Evolutionary conservation across 192 early-diverging fungal species (phyloP).

Genomic region (Mortierella hygrophila): DNA sequence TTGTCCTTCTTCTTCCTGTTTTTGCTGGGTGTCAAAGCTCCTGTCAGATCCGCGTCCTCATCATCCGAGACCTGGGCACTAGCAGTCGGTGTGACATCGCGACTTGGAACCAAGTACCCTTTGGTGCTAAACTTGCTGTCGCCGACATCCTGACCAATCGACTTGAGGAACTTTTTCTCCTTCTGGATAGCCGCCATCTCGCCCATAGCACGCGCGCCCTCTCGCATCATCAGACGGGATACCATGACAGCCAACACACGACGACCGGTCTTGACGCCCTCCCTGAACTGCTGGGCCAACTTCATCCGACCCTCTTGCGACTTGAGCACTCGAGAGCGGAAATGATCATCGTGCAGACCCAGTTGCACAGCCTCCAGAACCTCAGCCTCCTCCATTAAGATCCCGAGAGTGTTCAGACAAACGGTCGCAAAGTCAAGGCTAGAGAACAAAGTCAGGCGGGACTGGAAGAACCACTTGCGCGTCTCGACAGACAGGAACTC

Average conservation of each 20-base stretch:
- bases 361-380: constrained; percentile 73
- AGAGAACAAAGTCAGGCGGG: constrained; percentile 69
- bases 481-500: constrained; percentile 70
- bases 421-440: constrained; percentile 68
- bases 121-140: constrained; percentile 41
- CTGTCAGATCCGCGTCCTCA: constrained; percentile 21
- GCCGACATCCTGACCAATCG: constrained; percentile 59
- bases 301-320: constrained; percentile 71
- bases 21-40: constrained; percentile 28
- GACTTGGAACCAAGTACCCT: constrained; percentile 43
- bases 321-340: constrained; percentile 68
- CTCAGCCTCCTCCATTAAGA: constrained; percentile 83
- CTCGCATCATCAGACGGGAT: constrained; percentile 80
- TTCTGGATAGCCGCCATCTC: constrained; percentile 66
- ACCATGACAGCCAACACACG: constrained; percentile 78
- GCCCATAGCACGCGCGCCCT: constrained; percentile 78
- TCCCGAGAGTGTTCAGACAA: constrained; percentile 70
- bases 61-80: constrained; percentile 44
- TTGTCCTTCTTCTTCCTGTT: constrained; percentile 62
- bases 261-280: constrained; percentile 77
- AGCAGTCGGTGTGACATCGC: constrained; percentile 43
- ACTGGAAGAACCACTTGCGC: constrained; percentile 69
- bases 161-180: constrained; percentile 65
- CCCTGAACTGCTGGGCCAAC: constrained; percentile 75
- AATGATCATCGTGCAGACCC: constrained; percentile 56